Conservation (phyloP, 169 alveolate species). For the Plasmodium blacklocki region DNA sequence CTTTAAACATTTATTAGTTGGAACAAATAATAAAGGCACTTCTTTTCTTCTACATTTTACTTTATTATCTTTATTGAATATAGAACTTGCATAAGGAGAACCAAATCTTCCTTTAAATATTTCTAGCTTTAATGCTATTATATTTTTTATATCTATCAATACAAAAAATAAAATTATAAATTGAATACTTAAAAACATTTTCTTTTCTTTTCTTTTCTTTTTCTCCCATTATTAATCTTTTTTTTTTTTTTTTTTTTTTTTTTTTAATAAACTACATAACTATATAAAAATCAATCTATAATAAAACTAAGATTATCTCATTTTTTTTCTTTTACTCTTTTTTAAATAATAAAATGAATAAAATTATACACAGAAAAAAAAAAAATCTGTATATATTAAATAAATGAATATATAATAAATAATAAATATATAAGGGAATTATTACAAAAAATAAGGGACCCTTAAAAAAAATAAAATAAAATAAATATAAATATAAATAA, state of each 20-base stretch:
- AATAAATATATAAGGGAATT: too few relatives aligned
- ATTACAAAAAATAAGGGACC: too few relatives aligned
- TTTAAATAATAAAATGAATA: background rate
- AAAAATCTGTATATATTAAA: background rate
- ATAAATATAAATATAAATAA: too few relatives aligned
- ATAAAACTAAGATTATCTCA: background rate
- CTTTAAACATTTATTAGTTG: conserved; percentile 10
- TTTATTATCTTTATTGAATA: background rate
- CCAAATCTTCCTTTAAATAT: background rate
- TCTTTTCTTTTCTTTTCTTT: conserved; percentile 11
- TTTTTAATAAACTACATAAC: too few relatives aligned
- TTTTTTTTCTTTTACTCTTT: background rate
- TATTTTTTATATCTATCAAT: conserved; percentile 18
- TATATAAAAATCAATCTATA: background rate
- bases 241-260: background rate
- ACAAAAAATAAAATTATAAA: conserved; percentile 20
- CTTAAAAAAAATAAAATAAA: too few relatives aligned
- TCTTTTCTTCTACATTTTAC: conserved; percentile 1
- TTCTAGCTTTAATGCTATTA: conserved; percentile 22
- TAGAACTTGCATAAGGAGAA: background rate
- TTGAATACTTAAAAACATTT: conserved; percentile 39
- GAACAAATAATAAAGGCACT: conserved; percentile 21
- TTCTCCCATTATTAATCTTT: conserved; percentile 25
- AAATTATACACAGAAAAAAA: background rate
- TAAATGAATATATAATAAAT: too few relatives aligned